These are phyloP conservation scores for Urochloa ruziziensis DNA, from an alignment of 176 grass and related monocot species.

Conservation along the genomic window DNA sequence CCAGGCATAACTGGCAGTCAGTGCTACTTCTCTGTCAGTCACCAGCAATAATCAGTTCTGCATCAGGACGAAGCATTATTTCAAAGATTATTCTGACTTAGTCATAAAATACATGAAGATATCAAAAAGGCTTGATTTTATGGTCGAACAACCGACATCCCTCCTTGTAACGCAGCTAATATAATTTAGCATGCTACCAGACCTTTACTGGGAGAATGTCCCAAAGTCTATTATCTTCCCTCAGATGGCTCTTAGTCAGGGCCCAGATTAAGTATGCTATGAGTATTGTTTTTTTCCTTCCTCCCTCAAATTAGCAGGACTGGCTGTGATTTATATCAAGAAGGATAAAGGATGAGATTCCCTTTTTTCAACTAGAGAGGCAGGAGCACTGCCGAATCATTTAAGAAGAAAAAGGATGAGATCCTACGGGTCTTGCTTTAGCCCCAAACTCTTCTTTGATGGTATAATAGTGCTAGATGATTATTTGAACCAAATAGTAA, in stretches of 20 bases:
- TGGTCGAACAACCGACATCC: slow-evolving; percentile 10
- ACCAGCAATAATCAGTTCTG: slow-evolving; percentile 29
- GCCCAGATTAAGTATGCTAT: background rate
- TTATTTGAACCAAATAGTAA: background rate
- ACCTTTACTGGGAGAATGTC: background rate
- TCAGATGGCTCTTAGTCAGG: background rate
- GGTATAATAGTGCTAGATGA: background rate
- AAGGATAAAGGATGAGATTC: no score
- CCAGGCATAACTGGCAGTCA: slow-evolving; percentile 14
- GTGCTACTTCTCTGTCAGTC: slow-evolving; percentile 27
- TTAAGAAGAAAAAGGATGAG: background rate
- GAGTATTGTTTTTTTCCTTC: background rate
- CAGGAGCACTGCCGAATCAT: no score
- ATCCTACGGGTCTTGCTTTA: background rate
- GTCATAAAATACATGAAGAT: background rate
- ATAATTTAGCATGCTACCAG: background rate
- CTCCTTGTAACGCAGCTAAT: background rate
- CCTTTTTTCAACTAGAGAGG: no score
- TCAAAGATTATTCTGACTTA: slow-evolving; percentile 29
- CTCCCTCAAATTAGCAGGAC: no score
- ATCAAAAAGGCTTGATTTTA: background rate
- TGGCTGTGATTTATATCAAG: no score
- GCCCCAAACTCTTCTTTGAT: background rate
- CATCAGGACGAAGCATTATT: slow-evolving; percentile 1
- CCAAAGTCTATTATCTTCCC: background rate